phyloP scores from a whole-genome alignment of 2,329 filamentous ascomycete genomes.

The Tolypocladium amazonense region DNA sequence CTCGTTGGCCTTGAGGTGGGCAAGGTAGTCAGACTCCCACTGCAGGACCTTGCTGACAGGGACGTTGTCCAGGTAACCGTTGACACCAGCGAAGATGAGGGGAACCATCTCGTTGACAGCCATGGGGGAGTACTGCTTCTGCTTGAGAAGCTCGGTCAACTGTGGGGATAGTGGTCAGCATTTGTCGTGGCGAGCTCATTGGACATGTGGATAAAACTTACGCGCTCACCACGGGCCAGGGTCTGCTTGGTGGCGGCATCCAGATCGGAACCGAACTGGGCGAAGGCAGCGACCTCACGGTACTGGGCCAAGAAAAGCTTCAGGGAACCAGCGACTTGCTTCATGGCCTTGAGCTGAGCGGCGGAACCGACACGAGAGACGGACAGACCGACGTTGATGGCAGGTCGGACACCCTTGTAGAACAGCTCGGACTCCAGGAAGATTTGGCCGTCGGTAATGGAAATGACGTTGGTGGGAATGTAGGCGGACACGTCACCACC shows the following conservation, averaged over 20 bases:
- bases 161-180: conserved; percentile 15
- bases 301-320: conserved; percentile 99
- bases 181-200: not conserved
- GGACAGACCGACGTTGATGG: conserved; percentile 99
- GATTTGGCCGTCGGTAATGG: conserved; percentile 98
- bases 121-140: conserved; percentile 99
- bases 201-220: conserved; percentile 33
- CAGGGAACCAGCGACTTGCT: conserved; percentile 98
- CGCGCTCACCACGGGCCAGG: conserved; percentile 93
- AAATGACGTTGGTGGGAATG: conserved; percentile 99
- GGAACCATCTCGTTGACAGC: conserved; percentile 99
- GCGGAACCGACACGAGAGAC: conserved; percentile 99
- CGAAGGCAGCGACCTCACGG: conserved; percentile 99
- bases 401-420: conserved; percentile 99
- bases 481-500: conserved; percentile 99
- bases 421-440: conserved; percentile 99
- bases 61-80: conserved; percentile 81
- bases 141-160: conserved; percentile 96
- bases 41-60: conserved; percentile 84
- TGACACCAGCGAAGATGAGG: conserved; percentile 98
- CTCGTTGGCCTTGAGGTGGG: conserved; percentile 88
- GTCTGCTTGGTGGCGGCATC: conserved; percentile 99
- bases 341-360: conserved; percentile 99
- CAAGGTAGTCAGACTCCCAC: conserved; percentile 93
- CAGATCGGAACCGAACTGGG: conserved; percentile 99